Conservation (phyloP, 768 basidiomycete species). For the Lepiota venenata region DNA sequence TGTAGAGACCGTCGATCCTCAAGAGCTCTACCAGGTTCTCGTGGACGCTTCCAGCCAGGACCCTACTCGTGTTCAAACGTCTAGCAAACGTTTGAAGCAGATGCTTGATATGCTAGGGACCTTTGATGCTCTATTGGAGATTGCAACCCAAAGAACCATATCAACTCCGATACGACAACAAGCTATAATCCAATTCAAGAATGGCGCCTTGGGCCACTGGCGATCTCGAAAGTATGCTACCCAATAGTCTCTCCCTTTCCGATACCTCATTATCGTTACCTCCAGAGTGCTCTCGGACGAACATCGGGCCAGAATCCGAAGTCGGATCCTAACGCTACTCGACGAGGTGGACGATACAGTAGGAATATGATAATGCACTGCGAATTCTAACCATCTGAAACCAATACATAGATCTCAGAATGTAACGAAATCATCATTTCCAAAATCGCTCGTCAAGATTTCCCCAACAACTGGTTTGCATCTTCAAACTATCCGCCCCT, state of each 20-base stretch:
- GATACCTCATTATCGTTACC: conserved; percentile 12
- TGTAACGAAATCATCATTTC: conserved; percentile 73
- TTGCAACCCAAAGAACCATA: conserved; percentile 59
- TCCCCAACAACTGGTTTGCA: conserved; percentile 65
- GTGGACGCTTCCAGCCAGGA: conserved; percentile 72
- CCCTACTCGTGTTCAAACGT: conserved; percentile 47
- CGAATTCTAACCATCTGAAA: background rate
- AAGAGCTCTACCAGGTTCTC: conserved; percentile 67
- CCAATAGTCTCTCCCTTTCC: background rate
- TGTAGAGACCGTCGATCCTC: conserved; percentile 46
- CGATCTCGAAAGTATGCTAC: conserved; percentile 62
- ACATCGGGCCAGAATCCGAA: conserved; percentile 62
- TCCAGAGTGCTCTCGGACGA: conserved; percentile 66
- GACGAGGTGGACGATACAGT: conserved; percentile 80
- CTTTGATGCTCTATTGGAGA: conserved; percentile 68
- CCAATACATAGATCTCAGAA: conserved; percentile 59
- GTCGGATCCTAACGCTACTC: conserved; percentile 60
- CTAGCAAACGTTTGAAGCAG: conserved; percentile 59
- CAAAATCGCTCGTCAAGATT: conserved; percentile 79
- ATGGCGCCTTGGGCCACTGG: conserved; percentile 73
- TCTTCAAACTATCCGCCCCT: background rate
- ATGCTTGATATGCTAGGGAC: conserved; percentile 69
- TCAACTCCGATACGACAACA: conserved; percentile 71
- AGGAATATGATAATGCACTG: conserved; percentile 14
- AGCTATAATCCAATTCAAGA: conserved; percentile 89